Conservation (phyloP, 2,329 filamentous ascomycete species). For the Fusarium fracticaudum region DNA sequence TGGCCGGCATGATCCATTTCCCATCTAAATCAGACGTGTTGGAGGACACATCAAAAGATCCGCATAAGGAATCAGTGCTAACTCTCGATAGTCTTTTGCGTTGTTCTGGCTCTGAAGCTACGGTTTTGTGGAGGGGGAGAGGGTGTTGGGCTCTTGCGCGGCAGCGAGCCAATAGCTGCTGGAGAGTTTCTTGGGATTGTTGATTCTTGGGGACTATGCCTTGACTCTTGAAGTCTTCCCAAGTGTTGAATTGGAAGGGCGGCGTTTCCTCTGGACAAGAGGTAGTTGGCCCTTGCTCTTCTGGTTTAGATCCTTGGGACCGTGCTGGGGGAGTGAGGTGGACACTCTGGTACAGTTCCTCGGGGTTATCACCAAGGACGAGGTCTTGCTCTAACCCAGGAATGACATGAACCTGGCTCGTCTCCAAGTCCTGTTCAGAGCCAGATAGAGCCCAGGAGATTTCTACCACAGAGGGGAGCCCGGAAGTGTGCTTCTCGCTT, state of each 20-base stretch:
- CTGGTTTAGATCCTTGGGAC: neutral
- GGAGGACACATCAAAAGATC: neutral
- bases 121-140: too few relatives aligned
- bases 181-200: neutral
- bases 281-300: neutral
- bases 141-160: neutral
- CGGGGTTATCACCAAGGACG: neutral
- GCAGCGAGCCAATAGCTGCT: neutral
- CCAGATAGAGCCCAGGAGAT: constrained; percentile 7
- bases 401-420: constrained; percentile 4
- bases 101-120: neutral
- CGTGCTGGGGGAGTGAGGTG: neutral
- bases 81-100: neutral
- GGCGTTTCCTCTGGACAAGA: neutral
- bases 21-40: neutral
- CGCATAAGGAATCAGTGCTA: neutral
- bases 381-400: constrained; percentile 15
- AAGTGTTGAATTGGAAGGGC: neutral
- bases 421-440: neutral
- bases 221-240: neutral
- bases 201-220: constrained; percentile 2
- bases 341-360: constrained; percentile 8
- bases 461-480: neutral
- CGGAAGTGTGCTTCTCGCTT: neutral
- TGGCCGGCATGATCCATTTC: neutral